These are phyloP conservation scores for Apiotrichum porosum DNA, from an alignment of 1,284 basidiomycete species.

Conservation along the genomic window DNA sequence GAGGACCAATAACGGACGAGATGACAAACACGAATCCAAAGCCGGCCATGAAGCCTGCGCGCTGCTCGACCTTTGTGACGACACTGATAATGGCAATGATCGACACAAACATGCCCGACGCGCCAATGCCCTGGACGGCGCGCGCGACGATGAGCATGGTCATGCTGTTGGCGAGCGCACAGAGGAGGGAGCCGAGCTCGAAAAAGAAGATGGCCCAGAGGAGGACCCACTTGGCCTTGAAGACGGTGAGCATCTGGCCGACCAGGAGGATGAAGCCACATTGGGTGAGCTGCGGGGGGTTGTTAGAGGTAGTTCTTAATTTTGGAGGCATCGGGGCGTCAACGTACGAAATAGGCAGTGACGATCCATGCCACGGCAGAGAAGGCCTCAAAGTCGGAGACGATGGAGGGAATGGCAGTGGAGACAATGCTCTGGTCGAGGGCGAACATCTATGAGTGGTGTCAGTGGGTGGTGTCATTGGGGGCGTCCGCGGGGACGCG, in stretches of 20 bases:
- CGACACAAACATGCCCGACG: conserved; percentile 43
- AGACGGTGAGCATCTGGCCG: conserved; percentile 48
- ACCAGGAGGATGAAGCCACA: conserved; percentile 48
- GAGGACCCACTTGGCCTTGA: conserved; percentile 52
- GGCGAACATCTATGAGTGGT: conserved; percentile 19
- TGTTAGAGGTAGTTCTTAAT: neutral
- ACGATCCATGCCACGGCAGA: conserved; percentile 50
- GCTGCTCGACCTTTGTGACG: conserved; percentile 47
- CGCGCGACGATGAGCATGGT: conserved; percentile 53
- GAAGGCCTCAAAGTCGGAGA: conserved; percentile 52
- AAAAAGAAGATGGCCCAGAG: conserved; percentile 51
- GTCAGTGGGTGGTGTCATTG: conserved; percentile 4
- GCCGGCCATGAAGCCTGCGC: conserved; percentile 46
- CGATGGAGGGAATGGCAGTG: conserved; percentile 50
- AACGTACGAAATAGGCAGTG: conserved; percentile 51
- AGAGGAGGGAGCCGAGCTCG: conserved; percentile 53
- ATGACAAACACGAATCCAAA: conserved; percentile 48
- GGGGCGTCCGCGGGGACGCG: too few relatives aligned
- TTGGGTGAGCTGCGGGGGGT: conserved; percentile 32
- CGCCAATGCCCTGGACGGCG: conserved; percentile 48
- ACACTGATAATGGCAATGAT: conserved; percentile 49
- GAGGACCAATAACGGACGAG: conserved; percentile 43
- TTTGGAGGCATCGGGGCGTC: conserved; percentile 23
- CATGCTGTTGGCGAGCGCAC: conserved; percentile 51
- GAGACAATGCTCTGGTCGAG: conserved; percentile 45